Evolutionary conservation across 2,329 filamentous ascomycete genomes (phyloP), one percentile per base, ranked within the genome.

Genomic region (Colletotrichum chlorophyti): DNA sequence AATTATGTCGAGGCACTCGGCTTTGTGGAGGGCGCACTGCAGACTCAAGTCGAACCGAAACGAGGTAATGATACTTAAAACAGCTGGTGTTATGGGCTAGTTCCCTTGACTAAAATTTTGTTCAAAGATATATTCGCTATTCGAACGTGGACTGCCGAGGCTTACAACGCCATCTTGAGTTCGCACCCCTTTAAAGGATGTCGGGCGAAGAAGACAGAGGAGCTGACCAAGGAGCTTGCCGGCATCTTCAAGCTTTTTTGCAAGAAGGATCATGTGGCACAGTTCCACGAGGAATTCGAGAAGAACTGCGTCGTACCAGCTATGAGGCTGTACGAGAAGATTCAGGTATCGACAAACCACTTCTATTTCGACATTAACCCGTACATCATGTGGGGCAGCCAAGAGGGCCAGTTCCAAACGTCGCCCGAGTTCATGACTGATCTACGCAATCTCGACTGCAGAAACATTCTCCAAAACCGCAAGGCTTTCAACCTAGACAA

Each of bases 101-200:
- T n/a, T 8, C 9, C 17, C 7, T 40, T 40, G 10, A 9, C 12
- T 8, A 5, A 27, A 19, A 46, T 6, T 6, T 19, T 14, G 10
- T 14, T 21, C 5, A 6, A 38, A 75, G 74, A 76, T 58, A 66
- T 72, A 5, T 74, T 74, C 31, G 66, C 72, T 0, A 64, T 74
- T 5, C 64, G 74, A 23, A 72, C 68, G 5, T 76, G 74, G 74
- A 70, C 68, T 9, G 72, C 72, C 9, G 74, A 76, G 42, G 70
- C 72, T 4, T 70, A 72, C 51, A 73, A 70, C 40, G 71, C 73
- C 17, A 50, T 76, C 11, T 54, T 76, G 17, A 70, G 67, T 41
- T 65, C 68, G 5, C 67, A 67, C 5, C 62, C 66, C 6, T 75
- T 73, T 53, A 55, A 48, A 34, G n/a, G 31, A 2, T 58, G 66